Base-by-base conservation (phyloP, 371 early-diverging fungal genomes). In the Circinella umbellata region DNA sequence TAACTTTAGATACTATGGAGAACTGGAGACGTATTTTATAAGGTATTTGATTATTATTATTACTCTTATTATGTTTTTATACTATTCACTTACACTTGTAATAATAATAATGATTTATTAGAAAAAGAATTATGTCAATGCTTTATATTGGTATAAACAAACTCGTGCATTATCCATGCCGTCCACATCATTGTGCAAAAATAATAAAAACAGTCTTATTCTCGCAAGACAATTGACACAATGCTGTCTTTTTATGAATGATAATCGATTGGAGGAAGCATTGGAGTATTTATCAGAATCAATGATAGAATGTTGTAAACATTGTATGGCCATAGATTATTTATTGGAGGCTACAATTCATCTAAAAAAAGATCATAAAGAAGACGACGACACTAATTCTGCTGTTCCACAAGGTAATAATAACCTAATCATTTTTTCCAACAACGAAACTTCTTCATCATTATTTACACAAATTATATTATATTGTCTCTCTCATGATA, bases 161-260 rank as follows among this genome's bases (percentile, higher is more conserved):
- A 49, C 68, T 4, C 38, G 61, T 8, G 39, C 68, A 3, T 39
- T 68, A 39, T 53, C 51, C 27, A 62, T 61, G 49, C 39, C 61
- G 18, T 53, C 51, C 8, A 62, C 48, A 36, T 27, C 61, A n/a
- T n/a, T 17, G 13, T 61, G 37, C 20, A 68, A 61, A 38, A 62
- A 37, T 15, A 61, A 34, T 47, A 20, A 51, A 20, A 68, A 68
- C 35, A 38, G 36, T 34, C 38, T 68, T 4, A 61, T 47, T 1
- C 68, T 61, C 34, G 68, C 61, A n/a, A 60, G 68, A 37, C 60
- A 55, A 27, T 10, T 68, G 34, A 14, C 61, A 2, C 60, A 34
- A 18, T 68, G 68, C 61, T 67, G 27, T 14, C 42, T 60, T 13
- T 47, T 13, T n/a, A 35, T 39, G 46, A 27, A 34, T 6, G 37